Evolutionary conservation across 495 filamentous ascomycete genomes (phyloP).

Genomic region (Lasiosphaeria miniovina): DNA sequence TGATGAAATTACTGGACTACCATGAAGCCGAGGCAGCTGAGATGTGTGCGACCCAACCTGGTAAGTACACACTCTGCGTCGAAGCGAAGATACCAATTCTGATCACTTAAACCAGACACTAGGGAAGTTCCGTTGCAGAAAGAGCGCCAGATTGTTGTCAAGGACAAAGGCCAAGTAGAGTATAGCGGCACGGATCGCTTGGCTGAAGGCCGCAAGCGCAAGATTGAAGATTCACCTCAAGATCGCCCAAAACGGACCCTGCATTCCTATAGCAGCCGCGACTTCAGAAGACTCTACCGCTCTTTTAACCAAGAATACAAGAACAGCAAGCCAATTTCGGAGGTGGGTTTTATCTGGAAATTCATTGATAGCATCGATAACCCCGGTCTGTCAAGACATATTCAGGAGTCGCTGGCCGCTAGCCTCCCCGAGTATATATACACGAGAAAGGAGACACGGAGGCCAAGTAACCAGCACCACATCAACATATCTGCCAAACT

Average conservation of each 20-base stretch:
- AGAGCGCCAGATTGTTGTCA: background rate
- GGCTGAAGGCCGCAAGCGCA: constrained; percentile 6
- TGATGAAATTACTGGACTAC: background rate
- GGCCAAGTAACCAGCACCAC: constrained; percentile 3
- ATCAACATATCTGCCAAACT: constrained; percentile 18
- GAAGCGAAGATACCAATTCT: background rate
- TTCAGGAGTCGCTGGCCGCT: constrained; percentile 22
- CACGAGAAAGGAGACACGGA: constrained; percentile 1
- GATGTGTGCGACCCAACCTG: background rate
- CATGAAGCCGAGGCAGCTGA: background rate
- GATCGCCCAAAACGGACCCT: constrained; percentile 2
- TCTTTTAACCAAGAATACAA: constrained; percentile 21
- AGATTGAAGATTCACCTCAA: background rate
- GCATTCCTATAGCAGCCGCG: background rate
- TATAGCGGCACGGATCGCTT: no score
- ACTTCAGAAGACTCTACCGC: constrained; percentile 19
- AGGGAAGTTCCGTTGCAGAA: background rate
- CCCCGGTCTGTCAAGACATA: constrained; percentile 17
- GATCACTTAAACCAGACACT: background rate
- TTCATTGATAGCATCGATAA: constrained; percentile 24
- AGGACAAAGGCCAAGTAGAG: background rate
- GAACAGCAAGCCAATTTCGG: constrained; percentile 17
- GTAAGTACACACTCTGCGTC: background rate
- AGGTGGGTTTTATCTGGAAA: constrained; percentile 25
- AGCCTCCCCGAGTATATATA: constrained; percentile 16